Conservation (phyloP, 2,329 filamentous ascomycete genomes). For the Dactylellina sp. region DNA sequence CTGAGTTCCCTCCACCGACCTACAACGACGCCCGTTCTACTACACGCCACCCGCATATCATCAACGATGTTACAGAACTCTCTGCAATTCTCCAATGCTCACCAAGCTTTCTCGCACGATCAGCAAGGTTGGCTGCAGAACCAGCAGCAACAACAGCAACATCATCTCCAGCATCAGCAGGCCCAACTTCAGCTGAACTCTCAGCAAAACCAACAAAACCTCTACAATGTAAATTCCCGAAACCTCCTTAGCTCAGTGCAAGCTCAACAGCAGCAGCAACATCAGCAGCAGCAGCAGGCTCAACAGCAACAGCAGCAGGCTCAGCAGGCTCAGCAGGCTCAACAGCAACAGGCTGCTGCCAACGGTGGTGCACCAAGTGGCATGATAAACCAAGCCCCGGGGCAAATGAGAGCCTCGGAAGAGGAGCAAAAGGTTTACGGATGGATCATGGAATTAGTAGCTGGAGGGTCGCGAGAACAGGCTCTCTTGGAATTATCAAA, state of each 20-base stretch:
- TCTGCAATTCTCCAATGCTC: conserved; percentile 49
- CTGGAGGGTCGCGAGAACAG: conserved; percentile 77
- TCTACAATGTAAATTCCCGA: conserved; percentile 52
- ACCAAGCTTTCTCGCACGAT: conserved; percentile 60
- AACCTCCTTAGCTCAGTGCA: conserved; percentile 41
- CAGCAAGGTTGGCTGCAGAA: conserved; percentile 59
- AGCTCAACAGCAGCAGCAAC: conserved; percentile 43
- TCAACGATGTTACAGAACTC: conserved; percentile 55
- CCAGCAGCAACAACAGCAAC: conserved; percentile 59
- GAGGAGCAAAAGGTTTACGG: conserved; percentile 61
- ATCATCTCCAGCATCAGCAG: conserved; percentile 58
- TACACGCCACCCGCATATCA: too few relatives aligned
- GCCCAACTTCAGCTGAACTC: conserved; percentile 48
- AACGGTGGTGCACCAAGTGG: conserved; percentile 62
- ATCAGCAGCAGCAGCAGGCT: conserved; percentile 33
- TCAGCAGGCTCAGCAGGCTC: conserved; percentile 59
- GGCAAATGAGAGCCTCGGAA: conserved; percentile 57
- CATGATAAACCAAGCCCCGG: conserved; percentile 53
- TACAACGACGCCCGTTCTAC: conserved; percentile 8
- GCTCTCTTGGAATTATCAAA: conserved; percentile 96
- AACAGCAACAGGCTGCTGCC: conserved; percentile 70
- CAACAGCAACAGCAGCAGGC: conserved; percentile 34
- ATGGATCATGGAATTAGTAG: conserved; percentile 61
- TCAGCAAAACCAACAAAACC: conserved; percentile 42
- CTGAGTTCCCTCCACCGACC: conserved; percentile 24